Percentiles rank a stretch among this genome's conserved stretches.
Conservation (phyloP, 164 flowering plant genomes). For the Umbilicus rupestris region DNA sequence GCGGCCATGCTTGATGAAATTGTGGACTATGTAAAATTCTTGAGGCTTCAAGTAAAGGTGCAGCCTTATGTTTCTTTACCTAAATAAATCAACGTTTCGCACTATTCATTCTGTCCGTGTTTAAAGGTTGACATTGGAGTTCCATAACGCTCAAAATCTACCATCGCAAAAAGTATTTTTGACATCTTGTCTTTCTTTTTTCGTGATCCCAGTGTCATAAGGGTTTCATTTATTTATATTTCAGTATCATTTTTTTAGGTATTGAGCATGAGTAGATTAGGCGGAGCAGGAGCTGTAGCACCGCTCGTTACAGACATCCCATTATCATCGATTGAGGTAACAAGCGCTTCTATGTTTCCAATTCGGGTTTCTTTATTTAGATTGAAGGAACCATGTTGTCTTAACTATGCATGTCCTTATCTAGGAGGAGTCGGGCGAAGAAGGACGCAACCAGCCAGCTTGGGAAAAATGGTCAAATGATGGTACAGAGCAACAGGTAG, state of each 20-base stretch:
- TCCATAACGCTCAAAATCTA: no score
- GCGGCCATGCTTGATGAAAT: slow-evolving; percentile 73
- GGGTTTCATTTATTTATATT: neutral
- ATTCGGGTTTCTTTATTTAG: neutral
- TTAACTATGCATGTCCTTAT: neutral
- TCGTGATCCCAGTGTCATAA: neutral
- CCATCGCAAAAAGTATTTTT: neutral
- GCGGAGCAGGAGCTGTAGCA: slow-evolving; percentile 95
- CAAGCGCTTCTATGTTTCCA: slow-evolving; percentile 4
- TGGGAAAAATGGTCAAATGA: slow-evolving; percentile 76
- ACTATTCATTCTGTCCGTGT: neutral
- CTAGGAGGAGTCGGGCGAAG: slow-evolving; percentile 43
- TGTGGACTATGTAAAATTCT: slow-evolving; percentile 68
- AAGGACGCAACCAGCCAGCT: slow-evolving; percentile 42
- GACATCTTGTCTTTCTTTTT: neutral
- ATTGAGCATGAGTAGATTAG: slow-evolving; percentile 94
- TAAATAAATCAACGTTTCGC: neutral
- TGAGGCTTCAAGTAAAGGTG: slow-evolving; percentile 75
- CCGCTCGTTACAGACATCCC: slow-evolving; percentile 86
- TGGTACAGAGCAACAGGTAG: slow-evolving; percentile 66
- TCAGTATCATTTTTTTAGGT: slow-evolving; percentile 41
- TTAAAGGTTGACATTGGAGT: no score
- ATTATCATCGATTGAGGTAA: slow-evolving; percentile 75
- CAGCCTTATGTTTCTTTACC: no score
- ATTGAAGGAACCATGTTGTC: neutral